A percentile compares a stretch with the other conserved stretches of the same genome.
Evolutionary conservation across 495 filamentous ascomycete species (phyloP).

Genomic region (Neurospora cerealis): DNA sequence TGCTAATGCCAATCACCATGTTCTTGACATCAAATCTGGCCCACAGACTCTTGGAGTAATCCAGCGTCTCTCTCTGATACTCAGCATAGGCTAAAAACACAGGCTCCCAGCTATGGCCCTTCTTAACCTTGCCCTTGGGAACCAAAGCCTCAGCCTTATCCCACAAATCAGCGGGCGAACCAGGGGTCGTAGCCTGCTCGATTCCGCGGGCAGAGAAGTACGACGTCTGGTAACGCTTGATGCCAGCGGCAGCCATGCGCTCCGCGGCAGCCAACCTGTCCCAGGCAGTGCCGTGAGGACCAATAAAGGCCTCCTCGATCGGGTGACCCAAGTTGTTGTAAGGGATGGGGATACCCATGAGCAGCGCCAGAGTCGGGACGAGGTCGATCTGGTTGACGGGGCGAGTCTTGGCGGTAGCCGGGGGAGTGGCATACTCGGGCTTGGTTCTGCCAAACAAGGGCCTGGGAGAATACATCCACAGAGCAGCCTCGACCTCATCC

Average conservation of each 20-base stretch:
- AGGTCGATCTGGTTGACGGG: slow-evolving; percentile 93
- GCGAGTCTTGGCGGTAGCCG: slow-evolving; percentile 63
- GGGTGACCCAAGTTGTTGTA: slow-evolving; percentile 96
- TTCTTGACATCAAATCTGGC: slow-evolving; percentile 77
- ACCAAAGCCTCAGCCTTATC: slow-evolving; percentile 27
- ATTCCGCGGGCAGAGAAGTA: slow-evolving; percentile 51
- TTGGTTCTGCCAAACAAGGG: slow-evolving; percentile 69
- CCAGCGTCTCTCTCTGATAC: slow-evolving; percentile 70
- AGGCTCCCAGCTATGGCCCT: slow-evolving; percentile 20
- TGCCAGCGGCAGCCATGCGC: slow-evolving; percentile 71
- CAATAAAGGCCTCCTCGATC: slow-evolving; percentile 88
- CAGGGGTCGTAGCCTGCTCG: slow-evolving; percentile 44
- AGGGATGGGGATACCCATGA: slow-evolving; percentile 85
- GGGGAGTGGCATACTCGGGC: slow-evolving; percentile 50
- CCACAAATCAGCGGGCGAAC: slow-evolving; percentile 52
- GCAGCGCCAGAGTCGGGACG: slow-evolving; percentile 78
- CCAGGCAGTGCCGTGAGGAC: slow-evolving; percentile 55
- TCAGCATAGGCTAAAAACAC: slow-evolving; percentile 52
- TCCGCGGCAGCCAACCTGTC: slow-evolving; percentile 65
- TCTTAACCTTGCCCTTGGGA: slow-evolving; percentile 10
- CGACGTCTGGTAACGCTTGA: slow-evolving; percentile 71
- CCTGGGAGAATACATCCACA: slow-evolving; percentile 97
- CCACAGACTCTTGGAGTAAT: slow-evolving; percentile 79
- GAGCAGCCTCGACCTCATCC: slow-evolving; percentile 84
- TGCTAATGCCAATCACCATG: slow-evolving; percentile 68